phyloP scores from a whole-genome alignment of 169 alveolate species.

The Perkinsus olseni region DNA sequence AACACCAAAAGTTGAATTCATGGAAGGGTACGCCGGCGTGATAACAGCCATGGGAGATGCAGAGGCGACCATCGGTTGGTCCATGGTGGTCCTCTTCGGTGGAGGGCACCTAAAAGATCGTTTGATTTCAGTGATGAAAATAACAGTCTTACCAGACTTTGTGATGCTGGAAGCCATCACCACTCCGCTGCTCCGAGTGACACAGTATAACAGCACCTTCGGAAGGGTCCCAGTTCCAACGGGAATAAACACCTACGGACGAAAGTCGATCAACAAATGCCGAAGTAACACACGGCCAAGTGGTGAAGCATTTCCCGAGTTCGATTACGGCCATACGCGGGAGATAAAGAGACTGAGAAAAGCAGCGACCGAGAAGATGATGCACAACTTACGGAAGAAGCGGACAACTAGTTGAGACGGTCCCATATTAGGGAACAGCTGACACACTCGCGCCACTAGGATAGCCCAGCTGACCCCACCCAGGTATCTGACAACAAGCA shows the following conservation, averaged over 20 bases:
- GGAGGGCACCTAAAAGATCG: neutral
- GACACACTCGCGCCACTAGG: constrained; percentile 85
- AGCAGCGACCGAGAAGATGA: too few relatives aligned
- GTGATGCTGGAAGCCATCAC: neutral
- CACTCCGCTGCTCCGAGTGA: neutral
- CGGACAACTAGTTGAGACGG: constrained; percentile 75
- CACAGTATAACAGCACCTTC: constrained; percentile 33
- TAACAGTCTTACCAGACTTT: neutral
- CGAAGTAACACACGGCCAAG: too few relatives aligned
- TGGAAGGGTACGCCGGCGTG: constrained; percentile 92
- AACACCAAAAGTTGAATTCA: constrained; percentile 86
- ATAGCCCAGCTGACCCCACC: constrained; percentile 96
- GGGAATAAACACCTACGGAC: constrained; percentile 56
- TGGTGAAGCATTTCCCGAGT: too few relatives aligned
- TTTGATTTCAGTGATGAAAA: neutral
- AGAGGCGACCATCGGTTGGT: neutral
- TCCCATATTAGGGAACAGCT: constrained; percentile 74
- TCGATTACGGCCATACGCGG: too few relatives aligned
- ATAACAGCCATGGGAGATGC: constrained; percentile 76
- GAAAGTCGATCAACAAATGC: too few relatives aligned
- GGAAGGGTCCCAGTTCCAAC: constrained; percentile 73
- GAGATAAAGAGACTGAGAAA: too few relatives aligned
- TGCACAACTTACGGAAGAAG: constrained; percentile 54
- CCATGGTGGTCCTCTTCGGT: neutral
- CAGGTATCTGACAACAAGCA: constrained; percentile 49